A percentile compares a stretch with the other conserved stretches of the same genome.
Evolutionary conservation across 1,139 yeast species (phyloP).

Genomic region (Zygotorulaspora mrakii): DNA sequence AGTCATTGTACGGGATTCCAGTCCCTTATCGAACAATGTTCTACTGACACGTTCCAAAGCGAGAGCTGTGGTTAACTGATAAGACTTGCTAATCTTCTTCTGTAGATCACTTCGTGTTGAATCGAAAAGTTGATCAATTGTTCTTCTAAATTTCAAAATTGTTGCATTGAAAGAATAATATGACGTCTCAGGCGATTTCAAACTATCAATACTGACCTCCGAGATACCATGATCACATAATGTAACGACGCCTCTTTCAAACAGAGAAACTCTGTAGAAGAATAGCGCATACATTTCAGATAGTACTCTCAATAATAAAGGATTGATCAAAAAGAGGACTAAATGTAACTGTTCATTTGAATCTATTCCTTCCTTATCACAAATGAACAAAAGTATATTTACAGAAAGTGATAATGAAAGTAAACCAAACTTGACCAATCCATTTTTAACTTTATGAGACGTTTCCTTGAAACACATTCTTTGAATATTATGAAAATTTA

Average conservation of each 20-base stretch:
- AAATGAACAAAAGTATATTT: slow-evolving; percentile 17
- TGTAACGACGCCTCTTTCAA: slow-evolving; percentile 19
- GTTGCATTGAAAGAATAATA: slow-evolving; percentile 17
- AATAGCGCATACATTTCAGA: slow-evolving; percentile 24
- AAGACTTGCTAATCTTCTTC: slow-evolving; percentile 20
- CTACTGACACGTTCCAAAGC: slow-evolving; percentile 26
- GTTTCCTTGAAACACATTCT: slow-evolving; percentile 14
- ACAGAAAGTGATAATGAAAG: slow-evolving; percentile 18
- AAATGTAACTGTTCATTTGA: slow-evolving; percentile 15
- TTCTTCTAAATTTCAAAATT: slow-evolving; percentile 14
- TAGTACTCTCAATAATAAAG: slow-evolving; percentile 21
- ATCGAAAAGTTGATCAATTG: slow-evolving; percentile 22
- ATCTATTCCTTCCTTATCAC: slow-evolving; percentile 10
- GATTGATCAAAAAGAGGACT: slow-evolving; percentile 19
- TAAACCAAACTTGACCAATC: slow-evolving; percentile 16
- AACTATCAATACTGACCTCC: slow-evolving; percentile 13
- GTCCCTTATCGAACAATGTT: slow-evolving; percentile 22
- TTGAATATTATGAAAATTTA: slow-evolving; percentile 19
- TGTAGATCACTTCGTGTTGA: slow-evolving; percentile 15
- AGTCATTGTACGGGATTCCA: slow-evolving; percentile 19
- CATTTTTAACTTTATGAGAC: slow-evolving; percentile 12
- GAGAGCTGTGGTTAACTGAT: slow-evolving; percentile 19
- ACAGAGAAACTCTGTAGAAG: slow-evolving; percentile 21
- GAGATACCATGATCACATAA: slow-evolving; percentile 10
- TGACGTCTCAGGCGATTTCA: slow-evolving; percentile 12